Base-by-base conservation (phyloP, 192 early-diverging fungal species). In the Linnemannia elongata region DNA sequence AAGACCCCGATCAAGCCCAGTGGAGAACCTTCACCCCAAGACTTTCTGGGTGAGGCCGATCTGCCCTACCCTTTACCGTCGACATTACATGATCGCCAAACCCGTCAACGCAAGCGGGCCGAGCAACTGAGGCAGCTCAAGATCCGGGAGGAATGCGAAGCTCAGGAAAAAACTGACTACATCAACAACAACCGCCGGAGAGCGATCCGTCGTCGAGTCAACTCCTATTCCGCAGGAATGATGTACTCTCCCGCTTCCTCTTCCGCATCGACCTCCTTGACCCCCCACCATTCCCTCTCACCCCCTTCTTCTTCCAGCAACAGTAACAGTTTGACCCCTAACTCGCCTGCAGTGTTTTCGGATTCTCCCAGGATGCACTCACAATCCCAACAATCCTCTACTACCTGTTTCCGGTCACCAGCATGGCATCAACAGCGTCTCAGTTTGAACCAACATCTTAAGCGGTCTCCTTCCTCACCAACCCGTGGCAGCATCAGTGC, bases 11-110 rank as follows among this genome's bases (percentile, higher is more conserved):
- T 70, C 44, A 47, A 52, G 52, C 39, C 41, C 6, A 77, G 70
- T 52, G 78, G 79, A 1, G 84, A 87, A 63, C 75, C 79, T 6
- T 81, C 79, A 9, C 84, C 79, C 0, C 84, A 81, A 35, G 84
- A 87, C 30, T 87, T 81, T 68, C 44, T 87, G 63, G 84, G 84
- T 9, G 84, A 87, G 52, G 79, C 84, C 1, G 84, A 87, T 66
- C 54, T 87, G 27, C 84, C 84, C 3, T 87, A 81, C 68, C 84
- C 84, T n/a, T 33, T 81, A 15, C 84, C 84, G 20, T 78, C 84
- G 10, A 81, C 84, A 2, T 49, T 78, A 9, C 84, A 87, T 41
- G 84, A 87, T 45, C 54, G 79, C 9, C 84, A 81, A 66, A 74
- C 79, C 0, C 66, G 84, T 24, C 84, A 87, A 52, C 79, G 84